phyloP scores from a whole-genome alignment of 2,329 filamentous ascomycete genomes.

The Nigrograna mackinnonii region DNA sequence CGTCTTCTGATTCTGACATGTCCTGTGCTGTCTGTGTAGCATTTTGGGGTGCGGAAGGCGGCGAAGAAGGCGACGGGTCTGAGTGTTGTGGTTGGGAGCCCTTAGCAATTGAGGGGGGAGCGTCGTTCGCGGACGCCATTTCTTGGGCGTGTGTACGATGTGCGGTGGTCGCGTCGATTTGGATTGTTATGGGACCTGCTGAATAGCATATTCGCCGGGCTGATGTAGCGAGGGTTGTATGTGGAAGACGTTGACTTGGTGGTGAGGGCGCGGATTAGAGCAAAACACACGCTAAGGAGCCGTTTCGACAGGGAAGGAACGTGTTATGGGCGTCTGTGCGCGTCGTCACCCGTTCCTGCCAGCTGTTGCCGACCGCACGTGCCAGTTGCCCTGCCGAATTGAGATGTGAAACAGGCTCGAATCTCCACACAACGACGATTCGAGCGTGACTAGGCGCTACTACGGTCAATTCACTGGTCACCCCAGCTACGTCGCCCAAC shows the following conservation, averaged over 20 bases:
- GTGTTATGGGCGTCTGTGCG: slow-evolving; percentile 1
- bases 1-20: slow-evolving; percentile 33
- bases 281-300: slow-evolving; percentile 16
- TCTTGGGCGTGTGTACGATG: slow-evolving; percentile 18
- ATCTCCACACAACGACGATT: no score
- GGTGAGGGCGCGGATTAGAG: background rate
- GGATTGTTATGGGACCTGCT: slow-evolving; percentile 9
- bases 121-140: slow-evolving; percentile 25
- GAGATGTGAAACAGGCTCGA: no score
- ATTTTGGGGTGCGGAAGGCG: slow-evolving; percentile 1
- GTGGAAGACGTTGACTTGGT: slow-evolving; percentile 4
- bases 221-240: slow-evolving; percentile 5
- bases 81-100: slow-evolving; percentile 20
- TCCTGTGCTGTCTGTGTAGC: slow-evolving; percentile 26
- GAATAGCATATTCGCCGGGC: slow-evolving; percentile 24
- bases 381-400: no score
- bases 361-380: no score
- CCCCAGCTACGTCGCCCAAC: no score
- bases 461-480: no score
- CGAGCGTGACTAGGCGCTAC: no score
- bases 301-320: slow-evolving; percentile 4
- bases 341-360: no score
- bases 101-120: slow-evolving; percentile 26
- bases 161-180: slow-evolving; percentile 19
- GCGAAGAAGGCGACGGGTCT: slow-evolving; percentile 16